Evolutionary conservation across 1,139 yeast genomes (phyloP), one percentile per base, ranked within the genome.

Genomic region (Saccharomycopsis crataegensis): DNA sequence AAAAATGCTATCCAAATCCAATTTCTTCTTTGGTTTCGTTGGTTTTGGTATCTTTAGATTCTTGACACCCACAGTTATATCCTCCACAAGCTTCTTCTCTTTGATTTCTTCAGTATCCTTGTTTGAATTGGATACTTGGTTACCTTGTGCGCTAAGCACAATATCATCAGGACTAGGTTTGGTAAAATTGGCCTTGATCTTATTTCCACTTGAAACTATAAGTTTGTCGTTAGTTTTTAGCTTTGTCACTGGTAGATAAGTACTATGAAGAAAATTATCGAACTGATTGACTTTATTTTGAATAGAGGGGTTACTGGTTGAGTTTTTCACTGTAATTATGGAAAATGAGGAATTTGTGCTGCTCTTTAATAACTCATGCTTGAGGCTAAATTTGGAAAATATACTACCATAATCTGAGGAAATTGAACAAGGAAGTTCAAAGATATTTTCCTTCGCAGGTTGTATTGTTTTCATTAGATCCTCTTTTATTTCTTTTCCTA

Each of bases 121-220:
- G 12, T 3, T 16, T 31, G 12, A 8, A 32, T 28, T 17, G 4
- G 8, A 9, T 8, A 16, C 8, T 31, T 32, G 46, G 32, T 14
- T 40, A 6, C 70, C 70, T 65, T 86, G 95, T 0, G 91, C 90
- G 50, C 73, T 69, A 51, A 79, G 65, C 8, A 86, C 76, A 52
- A 76, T 69, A 63, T 89, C 96, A 69, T 90, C 98, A 2, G 97
- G 97, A 62, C 96, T 86, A 12, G 90, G 91, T 57, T 75, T 71
- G 22, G 69, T 66, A 64, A 90, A 90, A 59, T 83, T 86, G 46
- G 72, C 64, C 48, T 75, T 71, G 7, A 79, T 78, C 63, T 76
- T 75, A 58, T 71, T 71, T 51, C 66, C 66, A 60, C 64, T 70
- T 7, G 33, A 38, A 16, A 46, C 54, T 53, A 50, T 22, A 28